A percentile compares a stretch with the other conserved stretches of the same genome.
phyloP scores from a whole-genome alignment of 2,329 filamentous ascomycete genomes.

The Akanthomyces dipterigenus region DNA sequence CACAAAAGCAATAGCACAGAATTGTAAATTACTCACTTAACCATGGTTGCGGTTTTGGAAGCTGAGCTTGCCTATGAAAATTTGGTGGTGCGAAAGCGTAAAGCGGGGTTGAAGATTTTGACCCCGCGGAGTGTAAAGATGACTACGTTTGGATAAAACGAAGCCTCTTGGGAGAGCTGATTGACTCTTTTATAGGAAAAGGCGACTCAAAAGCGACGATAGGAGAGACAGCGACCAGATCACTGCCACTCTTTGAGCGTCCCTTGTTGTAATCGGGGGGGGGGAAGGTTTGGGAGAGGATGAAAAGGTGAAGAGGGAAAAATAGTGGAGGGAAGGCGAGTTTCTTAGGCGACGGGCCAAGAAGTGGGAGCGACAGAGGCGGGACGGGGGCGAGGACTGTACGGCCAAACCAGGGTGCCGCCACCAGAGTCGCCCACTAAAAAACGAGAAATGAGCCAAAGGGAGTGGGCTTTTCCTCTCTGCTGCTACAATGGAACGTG shows the following conservation, averaged over 20 bases:
- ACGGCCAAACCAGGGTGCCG: not conserved
- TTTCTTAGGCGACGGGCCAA: constrained; percentile 15
- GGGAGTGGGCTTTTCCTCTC: not conserved
- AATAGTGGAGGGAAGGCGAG: constrained; percentile 19
- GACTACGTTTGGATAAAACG: constrained; percentile 8
- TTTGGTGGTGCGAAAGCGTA: constrained; percentile 27
- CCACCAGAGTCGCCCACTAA: not conserved
- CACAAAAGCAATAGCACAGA: not conserved
- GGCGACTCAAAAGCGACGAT: constrained; percentile 27
- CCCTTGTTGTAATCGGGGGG: constrained; percentile 23
- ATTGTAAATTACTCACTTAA: constrained; percentile 72
- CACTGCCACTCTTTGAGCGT: constrained; percentile 35
- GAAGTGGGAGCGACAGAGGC: constrained; percentile 4
- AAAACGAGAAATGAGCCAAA: not conserved
- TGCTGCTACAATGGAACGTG: not conserved
- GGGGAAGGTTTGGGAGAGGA: constrained; percentile 19
- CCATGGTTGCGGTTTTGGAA: constrained; percentile 90
- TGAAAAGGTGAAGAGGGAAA: constrained; percentile 20
- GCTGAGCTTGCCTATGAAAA: constrained; percentile 35
- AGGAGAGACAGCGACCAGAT: constrained; percentile 32
- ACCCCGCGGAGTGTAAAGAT: constrained; percentile 11
- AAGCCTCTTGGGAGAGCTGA: constrained; percentile 10
- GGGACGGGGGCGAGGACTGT: not conserved
- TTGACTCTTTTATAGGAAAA: constrained; percentile 11
- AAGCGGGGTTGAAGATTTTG: constrained; percentile 40